Conservation (phyloP, 129 eudicot species). For the Calendula officinalis region DNA sequence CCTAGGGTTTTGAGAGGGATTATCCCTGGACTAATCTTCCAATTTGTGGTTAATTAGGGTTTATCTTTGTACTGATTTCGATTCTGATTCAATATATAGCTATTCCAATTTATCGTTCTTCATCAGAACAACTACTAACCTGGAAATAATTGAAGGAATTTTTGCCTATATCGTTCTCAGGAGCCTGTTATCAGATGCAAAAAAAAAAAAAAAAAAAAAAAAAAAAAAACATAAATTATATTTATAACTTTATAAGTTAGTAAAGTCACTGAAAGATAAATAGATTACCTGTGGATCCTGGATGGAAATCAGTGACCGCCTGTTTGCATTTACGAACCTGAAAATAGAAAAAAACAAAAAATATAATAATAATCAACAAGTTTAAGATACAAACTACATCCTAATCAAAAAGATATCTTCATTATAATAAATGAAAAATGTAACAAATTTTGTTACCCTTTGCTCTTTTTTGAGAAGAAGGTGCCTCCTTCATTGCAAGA, state of each 20-base stretch:
- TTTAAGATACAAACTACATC: background rate
- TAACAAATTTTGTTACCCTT: constrained; percentile 50
- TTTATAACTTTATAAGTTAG: background rate
- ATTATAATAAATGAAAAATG: background rate
- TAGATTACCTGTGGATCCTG: constrained; percentile 88
- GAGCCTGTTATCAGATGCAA: constrained; percentile 48
- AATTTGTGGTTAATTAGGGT: too few species aligned
- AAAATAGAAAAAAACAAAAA: constrained; percentile 12
- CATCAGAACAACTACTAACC: constrained; percentile 45
- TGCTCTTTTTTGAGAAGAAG: constrained; percentile 62
- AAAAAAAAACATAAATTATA: background rate
- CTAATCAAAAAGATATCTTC: background rate
- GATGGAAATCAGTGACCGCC: constrained; percentile 60
- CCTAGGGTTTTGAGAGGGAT: background rate
- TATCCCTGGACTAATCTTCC: too few species aligned
- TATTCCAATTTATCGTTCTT: too few species aligned
- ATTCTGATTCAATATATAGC: too few species aligned
- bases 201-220: background rate
- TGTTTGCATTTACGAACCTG: constrained; percentile 51
- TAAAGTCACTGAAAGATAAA: background rate
- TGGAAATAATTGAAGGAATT: constrained; percentile 86
- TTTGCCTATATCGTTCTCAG: constrained; percentile 94
- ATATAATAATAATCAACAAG: background rate
- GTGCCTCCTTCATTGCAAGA: constrained; percentile 80
- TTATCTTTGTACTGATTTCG: too few species aligned